phyloP scores from a whole-genome alignment of 2,329 filamentous ascomycete species.

The Penicillium olsonii region DNA sequence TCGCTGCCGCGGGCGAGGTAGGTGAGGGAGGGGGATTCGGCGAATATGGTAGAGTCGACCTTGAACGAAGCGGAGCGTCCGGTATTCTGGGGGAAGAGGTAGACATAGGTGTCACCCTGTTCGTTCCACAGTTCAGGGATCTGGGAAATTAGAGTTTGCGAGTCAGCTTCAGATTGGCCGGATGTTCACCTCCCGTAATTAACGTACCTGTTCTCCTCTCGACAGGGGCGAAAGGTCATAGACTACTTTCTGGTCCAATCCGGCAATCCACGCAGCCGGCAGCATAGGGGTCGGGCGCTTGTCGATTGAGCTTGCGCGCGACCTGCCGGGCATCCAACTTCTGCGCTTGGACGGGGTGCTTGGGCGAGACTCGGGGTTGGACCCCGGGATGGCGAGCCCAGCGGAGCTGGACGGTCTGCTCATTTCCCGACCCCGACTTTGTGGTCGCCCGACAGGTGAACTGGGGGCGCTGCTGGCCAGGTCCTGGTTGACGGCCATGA shows the following conservation, averaged over 20 bases:
- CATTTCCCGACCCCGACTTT: slow-evolving; percentile 40
- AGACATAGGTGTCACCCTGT: slow-evolving; percentile 63
- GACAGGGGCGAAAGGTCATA: slow-evolving; percentile 57
- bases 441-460: slow-evolving; percentile 34
- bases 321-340: slow-evolving; percentile 49
- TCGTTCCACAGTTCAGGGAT: slow-evolving; percentile 64
- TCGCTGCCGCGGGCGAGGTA: slow-evolving; percentile 56
- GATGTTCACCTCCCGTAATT: background rate
- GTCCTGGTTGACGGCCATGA: slow-evolving; percentile 40
- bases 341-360: slow-evolving; percentile 42
- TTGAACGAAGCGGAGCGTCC: slow-evolving; percentile 62
- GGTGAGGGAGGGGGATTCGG: slow-evolving; percentile 58
- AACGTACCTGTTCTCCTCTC: slow-evolving; percentile 53
- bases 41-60: slow-evolving; percentile 60
- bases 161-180: background rate
- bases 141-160: slow-evolving; percentile 29
- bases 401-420: slow-evolving; percentile 36
- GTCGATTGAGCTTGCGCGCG: slow-evolving; percentile 35
- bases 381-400: slow-evolving; percentile 36
- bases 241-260: slow-evolving; percentile 56
- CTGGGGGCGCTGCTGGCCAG: slow-evolving; percentile 35
- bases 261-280: slow-evolving; percentile 59
- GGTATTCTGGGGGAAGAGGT: slow-evolving; percentile 60
- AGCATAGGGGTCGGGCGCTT: slow-evolving; percentile 34
- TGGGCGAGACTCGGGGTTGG: slow-evolving; percentile 36